A percentile compares a stretch with the other conserved stretches of the same genome.
Conservation (phyloP, 495 filamentous ascomycete genomes). For the Baudoinia panamericana region DNA sequence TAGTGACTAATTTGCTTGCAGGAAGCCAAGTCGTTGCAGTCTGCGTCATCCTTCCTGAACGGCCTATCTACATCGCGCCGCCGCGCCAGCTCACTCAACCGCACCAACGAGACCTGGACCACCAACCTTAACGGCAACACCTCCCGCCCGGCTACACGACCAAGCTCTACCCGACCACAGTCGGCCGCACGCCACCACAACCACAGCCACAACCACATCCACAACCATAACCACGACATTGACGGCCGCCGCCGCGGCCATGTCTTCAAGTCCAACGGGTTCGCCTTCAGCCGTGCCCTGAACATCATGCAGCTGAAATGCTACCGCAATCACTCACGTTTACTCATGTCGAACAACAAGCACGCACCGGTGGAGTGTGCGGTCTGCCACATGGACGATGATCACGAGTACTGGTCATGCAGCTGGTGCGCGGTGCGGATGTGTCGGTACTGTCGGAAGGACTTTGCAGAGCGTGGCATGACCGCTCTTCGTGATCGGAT, state of each 20-base stretch:
- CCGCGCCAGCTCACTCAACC: constrained; percentile 12
- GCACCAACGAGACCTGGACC: constrained; percentile 5
- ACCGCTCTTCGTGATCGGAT: constrained; percentile 14
- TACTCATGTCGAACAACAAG: constrained; percentile 9
- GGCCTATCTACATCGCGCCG: constrained; percentile 18
- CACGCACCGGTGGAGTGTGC: constrained; percentile 19
- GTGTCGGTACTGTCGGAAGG: constrained; percentile 16
- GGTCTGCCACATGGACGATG: constrained; percentile 19
- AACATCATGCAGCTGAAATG: constrained; percentile 11
- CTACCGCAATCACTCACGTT: constrained; percentile 4
- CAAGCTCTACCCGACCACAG: constrained; percentile 1
- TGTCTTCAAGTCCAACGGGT: constrained; percentile 16
- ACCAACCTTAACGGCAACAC: constrained; percentile 3
- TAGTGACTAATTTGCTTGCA: neutral
- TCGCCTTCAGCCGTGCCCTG: constrained; percentile 15
- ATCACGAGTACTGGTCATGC: constrained; percentile 12
- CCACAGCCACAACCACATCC: neutral
- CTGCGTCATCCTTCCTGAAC: constrained; percentile 21
- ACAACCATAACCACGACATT: neutral
- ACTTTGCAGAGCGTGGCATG: constrained; percentile 7
- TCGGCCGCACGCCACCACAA: neutral
- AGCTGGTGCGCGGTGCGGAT: constrained; percentile 20
- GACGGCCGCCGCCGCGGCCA: constrained; percentile 11
- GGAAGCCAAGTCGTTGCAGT: constrained; percentile 21
- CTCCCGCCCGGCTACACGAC: constrained; percentile 7